These are phyloP conservation scores for Leccinum ponderosum DNA, from an alignment of 1,284 basidiomycete species.

Conservation along the genomic window DNA sequence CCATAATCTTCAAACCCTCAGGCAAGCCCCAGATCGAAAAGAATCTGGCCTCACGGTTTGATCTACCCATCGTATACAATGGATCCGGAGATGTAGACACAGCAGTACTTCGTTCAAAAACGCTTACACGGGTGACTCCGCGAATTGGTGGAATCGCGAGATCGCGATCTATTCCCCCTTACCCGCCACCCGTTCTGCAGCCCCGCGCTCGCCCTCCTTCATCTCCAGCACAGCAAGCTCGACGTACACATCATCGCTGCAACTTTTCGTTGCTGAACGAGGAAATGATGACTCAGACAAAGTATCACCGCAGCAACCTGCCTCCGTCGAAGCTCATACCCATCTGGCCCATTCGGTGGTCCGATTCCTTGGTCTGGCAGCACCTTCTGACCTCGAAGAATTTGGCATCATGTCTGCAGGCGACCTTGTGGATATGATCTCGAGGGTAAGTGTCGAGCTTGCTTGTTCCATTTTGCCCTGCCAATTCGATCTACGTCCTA, in stretches of 20 bases:
- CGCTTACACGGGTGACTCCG: conserved; percentile 59
- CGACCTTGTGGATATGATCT: conserved; percentile 70
- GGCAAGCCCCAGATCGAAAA: not conserved
- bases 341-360: conserved; percentile 72
- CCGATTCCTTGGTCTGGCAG: conserved; percentile 60
- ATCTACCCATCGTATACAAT: conserved; percentile 18
- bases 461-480: not conserved
- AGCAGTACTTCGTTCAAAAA: conserved; percentile 45
- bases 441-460: conserved; percentile 48
- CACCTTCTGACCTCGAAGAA: conserved; percentile 55
- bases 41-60: not conserved
- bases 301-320: conserved; percentile 40
- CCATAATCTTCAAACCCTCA: conserved; percentile 15
- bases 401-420: conserved; percentile 57
- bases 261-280: not conserved
- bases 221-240: too few relatives aligned
- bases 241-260: too few relatives aligned
- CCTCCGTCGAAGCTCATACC: conserved; percentile 56
- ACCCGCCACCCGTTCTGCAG: too few relatives aligned
- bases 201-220: too few relatives aligned
- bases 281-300: conserved; percentile 44
- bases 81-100: conserved; percentile 47
- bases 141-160: conserved; percentile 50
- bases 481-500: conserved; percentile 33
- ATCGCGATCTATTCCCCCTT: too few relatives aligned